These are phyloP conservation scores for Neckera pumila DNA, from an alignment of 225 moss, liverwort and hornwort genomes.

Conservation along the genomic window DNA sequence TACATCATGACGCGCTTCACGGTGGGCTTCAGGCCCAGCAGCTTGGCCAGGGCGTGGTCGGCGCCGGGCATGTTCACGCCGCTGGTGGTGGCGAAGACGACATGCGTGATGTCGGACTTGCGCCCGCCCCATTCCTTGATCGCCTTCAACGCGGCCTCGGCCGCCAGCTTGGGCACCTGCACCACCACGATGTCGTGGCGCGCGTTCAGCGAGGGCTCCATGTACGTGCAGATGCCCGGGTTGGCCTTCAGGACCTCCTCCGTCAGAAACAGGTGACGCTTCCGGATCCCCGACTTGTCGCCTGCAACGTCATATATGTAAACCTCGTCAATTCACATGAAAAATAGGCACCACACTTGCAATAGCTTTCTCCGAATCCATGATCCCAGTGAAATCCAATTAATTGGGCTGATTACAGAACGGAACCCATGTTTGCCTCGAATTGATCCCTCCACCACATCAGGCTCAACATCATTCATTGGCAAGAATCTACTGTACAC, in stretches of 20 bases:
- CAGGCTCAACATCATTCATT: background rate
- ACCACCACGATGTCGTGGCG: background rate
- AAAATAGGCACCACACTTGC: background rate
- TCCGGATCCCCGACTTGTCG: background rate
- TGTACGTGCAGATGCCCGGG: background rate
- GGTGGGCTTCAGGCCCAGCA: background rate
- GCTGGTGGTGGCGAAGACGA: background rate
- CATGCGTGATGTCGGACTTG: background rate
- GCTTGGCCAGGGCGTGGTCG: background rate
- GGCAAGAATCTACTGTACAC: background rate
- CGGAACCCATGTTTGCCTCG: too few species aligned
- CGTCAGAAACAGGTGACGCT: background rate
- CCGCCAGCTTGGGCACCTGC: background rate
- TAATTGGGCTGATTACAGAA: background rate
- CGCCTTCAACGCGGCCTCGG: background rate
- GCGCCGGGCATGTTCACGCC: background rate
- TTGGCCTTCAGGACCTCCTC: background rate
- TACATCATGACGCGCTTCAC: background rate
- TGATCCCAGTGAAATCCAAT: background rate
- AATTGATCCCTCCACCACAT: too few species aligned
- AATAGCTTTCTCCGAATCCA: background rate
- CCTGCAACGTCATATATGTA: background rate
- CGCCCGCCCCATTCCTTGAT: background rate
- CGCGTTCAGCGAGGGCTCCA: background rate
- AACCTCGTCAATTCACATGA: background rate